Evolutionary conservation across 1,284 basidiomycete genomes (phyloP), one percentile per base, ranked within the genome.

Genomic region (Fomitopsis betulina): DNA sequence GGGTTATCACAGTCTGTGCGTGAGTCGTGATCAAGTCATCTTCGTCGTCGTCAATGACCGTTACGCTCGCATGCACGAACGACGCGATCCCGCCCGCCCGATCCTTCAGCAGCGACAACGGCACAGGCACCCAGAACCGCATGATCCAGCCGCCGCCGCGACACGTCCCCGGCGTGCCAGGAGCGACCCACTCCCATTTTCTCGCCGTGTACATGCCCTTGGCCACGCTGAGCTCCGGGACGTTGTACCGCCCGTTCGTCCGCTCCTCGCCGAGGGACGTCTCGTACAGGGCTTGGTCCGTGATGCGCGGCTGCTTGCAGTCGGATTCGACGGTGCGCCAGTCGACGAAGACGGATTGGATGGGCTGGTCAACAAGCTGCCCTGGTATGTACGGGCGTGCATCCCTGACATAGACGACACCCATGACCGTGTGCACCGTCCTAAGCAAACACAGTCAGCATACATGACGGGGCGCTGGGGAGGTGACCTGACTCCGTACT

Each of bases 101-200:
- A 23, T 60, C 54, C 37, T 39, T 33, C 23, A 66, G 58, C 13
- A 66, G 58, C n/a, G 23, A 9, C 40, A 65, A 47, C 47, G 65
- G 65, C 2, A 66, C 55, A 12, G 65, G 65, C 43, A 65, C 65
- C 61, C 63, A 65, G 61, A 66, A 65, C 13, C 58, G 53, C 54
- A 66, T 51, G 13, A 54, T 49, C 63, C 62, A 66, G 45, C 58
- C 60, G 15, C 53, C 53, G 38, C 58, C 57, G 25, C 52, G 54
- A 23, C 62, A 53, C 17, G 57, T 57, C 39, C 58, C 61, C 10
- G 55, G 56, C 15, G 38, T 30, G n/a, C 55, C 50, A 3, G 53
- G 53, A 21, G 45, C 25, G n/a, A 60, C 49, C 52, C 59, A 59
- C 17, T 17, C 33, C 58, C 55, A 61, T n/a, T 49, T 33, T 30